Base-by-base conservation (phyloP, 2,329 filamentous ascomycete genomes). In the Paraphoma sp. region DNA sequence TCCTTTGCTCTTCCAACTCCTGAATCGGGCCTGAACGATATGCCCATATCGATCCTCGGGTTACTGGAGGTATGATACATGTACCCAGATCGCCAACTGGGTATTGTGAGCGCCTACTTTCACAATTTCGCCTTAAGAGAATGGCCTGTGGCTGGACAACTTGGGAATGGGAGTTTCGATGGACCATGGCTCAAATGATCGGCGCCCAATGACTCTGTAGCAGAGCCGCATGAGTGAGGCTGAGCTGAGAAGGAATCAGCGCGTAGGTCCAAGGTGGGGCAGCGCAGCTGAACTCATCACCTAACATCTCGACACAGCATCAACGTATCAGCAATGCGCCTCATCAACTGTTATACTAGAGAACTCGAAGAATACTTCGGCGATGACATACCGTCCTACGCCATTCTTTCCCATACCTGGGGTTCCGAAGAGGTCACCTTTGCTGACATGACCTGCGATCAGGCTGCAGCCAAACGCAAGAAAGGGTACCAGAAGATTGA, bases 371-470 rank as follows among this genome's bases (percentile, higher is more conserved):
- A 31, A 12, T 30, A 31, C 28, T 31, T 50, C 10, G 48, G 48
- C 9, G 9, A 23, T 28, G 18, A 52, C 3, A 45, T 51, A 10
- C 55, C 55, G 6, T 31, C 16, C 8, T 58, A 58, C 31, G 51
- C 51, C 8, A 58, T 58, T 12, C 51, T 60, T 4, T 60, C 57
- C 6, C 57, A 60, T 36, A 56, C 46, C 2, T 60, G 54, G 57
- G 43, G 30, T 14, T 52, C 41, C 3, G 30, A 54, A 4, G 57
- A 60, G 49, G 50, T 57, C 3, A 47, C 47, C 36, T 56, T 54
- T 28, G 29, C 50, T 3, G 50, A 60, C 23, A 17, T 60, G 10
- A 51, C 28, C n/a, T 23, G 29, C 41, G 23, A 50, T 11, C 40
- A 33, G 41, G 14, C 41, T 16, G 48, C 12, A 43, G n/a, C 28